phyloP scores from a whole-genome alignment of 2,329 filamentous ascomycete genomes.

The Aaosphaeria arxii region DNA sequence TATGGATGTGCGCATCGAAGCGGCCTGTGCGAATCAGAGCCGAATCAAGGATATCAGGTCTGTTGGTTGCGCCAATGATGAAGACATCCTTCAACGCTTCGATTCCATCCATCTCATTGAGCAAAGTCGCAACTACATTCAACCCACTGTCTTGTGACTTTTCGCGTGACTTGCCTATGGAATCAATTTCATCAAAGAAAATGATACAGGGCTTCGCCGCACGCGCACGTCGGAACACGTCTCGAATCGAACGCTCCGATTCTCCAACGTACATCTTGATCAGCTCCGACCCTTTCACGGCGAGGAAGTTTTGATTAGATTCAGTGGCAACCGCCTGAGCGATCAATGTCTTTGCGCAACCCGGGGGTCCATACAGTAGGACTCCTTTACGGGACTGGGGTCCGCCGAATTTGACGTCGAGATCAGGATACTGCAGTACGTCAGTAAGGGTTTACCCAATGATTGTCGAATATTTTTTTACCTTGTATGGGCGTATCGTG shows the following conservation, averaged over 20 bases:
- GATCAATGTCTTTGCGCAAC: slow-evolving; percentile 90
- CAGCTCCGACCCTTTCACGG: slow-evolving; percentile 89
- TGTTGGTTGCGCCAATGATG: slow-evolving; percentile 87
- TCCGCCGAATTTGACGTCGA: slow-evolving; percentile 32
- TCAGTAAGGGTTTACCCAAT: slow-evolving; percentile 8
- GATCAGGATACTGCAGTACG: slow-evolving; percentile 28
- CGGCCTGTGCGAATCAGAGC: slow-evolving; percentile 82
- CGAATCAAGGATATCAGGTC: slow-evolving; percentile 80
- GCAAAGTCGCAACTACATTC: slow-evolving; percentile 82
- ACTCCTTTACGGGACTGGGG: slow-evolving; percentile 68
- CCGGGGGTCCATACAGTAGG: slow-evolving; percentile 86
- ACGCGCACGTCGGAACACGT: slow-evolving; percentile 80
- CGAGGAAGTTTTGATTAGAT: slow-evolving; percentile 87
- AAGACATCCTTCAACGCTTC: slow-evolving; percentile 79
- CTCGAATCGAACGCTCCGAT: slow-evolving; percentile 80
- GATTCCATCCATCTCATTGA: slow-evolving; percentile 96
- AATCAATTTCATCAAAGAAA: slow-evolving; percentile 96
- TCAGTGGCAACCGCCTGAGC: slow-evolving; percentile 90
- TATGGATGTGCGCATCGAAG: slow-evolving; percentile 81
- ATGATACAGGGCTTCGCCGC: slow-evolving; percentile 89
- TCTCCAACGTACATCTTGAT: slow-evolving; percentile 98
- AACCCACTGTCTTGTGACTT: slow-evolving; percentile 54
- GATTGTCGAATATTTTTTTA: slow-evolving; percentile 21
- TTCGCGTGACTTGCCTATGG: slow-evolving; percentile 65
- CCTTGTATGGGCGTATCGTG: slow-evolving; percentile 57